Evolutionary conservation across 2,329 filamentous ascomycete species (phyloP).

Genomic region (Trichoderma sp.): DNA sequence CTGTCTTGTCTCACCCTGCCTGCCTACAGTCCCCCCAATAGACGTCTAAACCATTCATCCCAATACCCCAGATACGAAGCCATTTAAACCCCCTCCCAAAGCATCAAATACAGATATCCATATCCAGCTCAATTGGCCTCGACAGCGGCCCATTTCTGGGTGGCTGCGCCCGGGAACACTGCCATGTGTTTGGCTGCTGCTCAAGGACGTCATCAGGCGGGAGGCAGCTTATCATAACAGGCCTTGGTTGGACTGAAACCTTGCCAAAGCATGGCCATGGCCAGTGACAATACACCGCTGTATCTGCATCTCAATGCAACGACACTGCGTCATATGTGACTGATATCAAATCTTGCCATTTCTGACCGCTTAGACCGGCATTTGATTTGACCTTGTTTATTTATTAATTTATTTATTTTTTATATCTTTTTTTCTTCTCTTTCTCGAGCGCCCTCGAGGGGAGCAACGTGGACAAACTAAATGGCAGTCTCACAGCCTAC

Average conservation of each 20-base stretch:
- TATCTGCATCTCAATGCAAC: neutral
- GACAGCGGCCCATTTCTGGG: neutral
- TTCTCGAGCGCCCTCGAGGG: neutral
- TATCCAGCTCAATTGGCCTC: neutral
- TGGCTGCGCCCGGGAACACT: neutral
- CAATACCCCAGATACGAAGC: neutral
- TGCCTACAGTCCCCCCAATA: neutral
- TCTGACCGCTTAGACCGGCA: neutral
- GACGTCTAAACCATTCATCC: neutral
- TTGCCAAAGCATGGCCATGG: neutral
- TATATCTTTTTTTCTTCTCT: neutral
- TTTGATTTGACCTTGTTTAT: neutral
- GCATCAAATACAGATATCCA: neutral
- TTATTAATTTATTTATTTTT: neutral
- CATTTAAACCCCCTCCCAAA: neutral
- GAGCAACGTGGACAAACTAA: neutral
- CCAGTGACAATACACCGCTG: neutral
- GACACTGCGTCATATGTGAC: constrained; percentile 2
- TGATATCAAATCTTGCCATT: neutral
- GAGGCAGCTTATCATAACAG: constrained; percentile 2
- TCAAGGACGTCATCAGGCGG: constrained; percentile 17
- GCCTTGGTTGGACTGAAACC: neutral
- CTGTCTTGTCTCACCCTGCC: neutral
- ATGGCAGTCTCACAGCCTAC: neutral
- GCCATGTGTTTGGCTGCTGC: constrained; percentile 4